A percentile compares a stretch with the other conserved stretches of the same genome.
phyloP scores from a whole-genome alignment of 2,329 filamentous ascomycete species.

The Fusarium sp. region DNA sequence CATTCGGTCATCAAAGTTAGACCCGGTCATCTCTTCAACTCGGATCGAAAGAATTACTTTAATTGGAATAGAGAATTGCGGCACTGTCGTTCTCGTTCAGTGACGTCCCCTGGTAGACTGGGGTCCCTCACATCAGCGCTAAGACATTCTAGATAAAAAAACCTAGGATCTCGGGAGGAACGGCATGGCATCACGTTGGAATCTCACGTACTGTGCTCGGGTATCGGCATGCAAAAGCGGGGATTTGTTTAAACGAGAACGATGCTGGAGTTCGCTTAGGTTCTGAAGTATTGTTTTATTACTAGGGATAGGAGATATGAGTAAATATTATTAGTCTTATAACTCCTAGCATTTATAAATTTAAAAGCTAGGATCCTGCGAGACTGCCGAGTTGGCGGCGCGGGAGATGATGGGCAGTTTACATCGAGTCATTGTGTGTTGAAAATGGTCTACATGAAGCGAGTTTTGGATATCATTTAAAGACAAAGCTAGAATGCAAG shows the following conservation, averaged over 20 bases:
- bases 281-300: too few species aligned
- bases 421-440: too few species aligned
- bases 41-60: not conserved
- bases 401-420: constrained; percentile 6
- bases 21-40: not conserved
- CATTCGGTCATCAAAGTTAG: not conserved
- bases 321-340: too few species aligned
- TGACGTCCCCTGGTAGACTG: not conserved
- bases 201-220: not conserved
- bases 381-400: not conserved
- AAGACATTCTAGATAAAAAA: not conserved
- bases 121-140: not conserved
- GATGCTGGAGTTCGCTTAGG: not conserved
- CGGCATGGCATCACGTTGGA: not conserved
- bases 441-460: too few species aligned
- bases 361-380: not conserved
- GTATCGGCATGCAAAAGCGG: not conserved
- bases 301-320: too few species aligned
- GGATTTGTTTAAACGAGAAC: not conserved
- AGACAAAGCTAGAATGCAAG: too few species aligned
- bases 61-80: not conserved
- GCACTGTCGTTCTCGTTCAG: not conserved
- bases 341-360: too few species aligned
- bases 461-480: too few species aligned
- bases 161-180: not conserved